Evolutionary conservation across 2,329 filamentous ascomycete species (phyloP).

Genomic region (Fusarium marasasianum): DNA sequence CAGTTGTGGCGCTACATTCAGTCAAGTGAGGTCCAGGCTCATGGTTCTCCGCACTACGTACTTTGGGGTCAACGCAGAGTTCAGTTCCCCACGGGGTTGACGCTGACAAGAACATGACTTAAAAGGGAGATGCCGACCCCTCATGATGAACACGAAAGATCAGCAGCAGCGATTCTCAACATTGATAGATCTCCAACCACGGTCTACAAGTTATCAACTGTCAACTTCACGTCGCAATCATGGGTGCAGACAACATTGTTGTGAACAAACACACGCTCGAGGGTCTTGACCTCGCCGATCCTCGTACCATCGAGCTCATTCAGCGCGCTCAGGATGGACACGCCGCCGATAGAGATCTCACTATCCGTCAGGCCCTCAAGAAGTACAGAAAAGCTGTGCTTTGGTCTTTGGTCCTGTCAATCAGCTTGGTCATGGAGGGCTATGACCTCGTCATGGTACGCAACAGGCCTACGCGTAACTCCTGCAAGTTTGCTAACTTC

Average conservation of each 20-base stretch:
- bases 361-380: constrained; percentile 4
- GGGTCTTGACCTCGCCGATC: background rate
- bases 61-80: background rate
- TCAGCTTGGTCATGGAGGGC: background rate
- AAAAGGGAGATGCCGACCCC: background rate
- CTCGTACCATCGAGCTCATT: constrained; percentile 13
- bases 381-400: background rate
- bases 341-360: constrained; percentile 34
- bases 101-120: background rate
- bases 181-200: too few species aligned
- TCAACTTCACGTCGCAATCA: background rate
- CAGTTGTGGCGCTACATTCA: background rate
- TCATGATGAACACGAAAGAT: rapidly evolving
- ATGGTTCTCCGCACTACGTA: background rate
- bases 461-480: too few species aligned
- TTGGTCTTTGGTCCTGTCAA: background rate
- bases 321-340: constrained; percentile 24
- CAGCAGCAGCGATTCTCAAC: rapidly evolving
- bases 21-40: background rate
- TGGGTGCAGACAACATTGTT: background rate
- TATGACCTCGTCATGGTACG: constrained; percentile 51
- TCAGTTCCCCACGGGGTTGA: background rate
- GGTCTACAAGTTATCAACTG: too few species aligned
- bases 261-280: background rate
- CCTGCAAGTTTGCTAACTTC: background rate